Percentiles rank a stretch among this genome's conserved stretches.
Conservation (phyloP, 2,329 filamentous ascomycete species). For the Hymenoscyphus linearis region DNA sequence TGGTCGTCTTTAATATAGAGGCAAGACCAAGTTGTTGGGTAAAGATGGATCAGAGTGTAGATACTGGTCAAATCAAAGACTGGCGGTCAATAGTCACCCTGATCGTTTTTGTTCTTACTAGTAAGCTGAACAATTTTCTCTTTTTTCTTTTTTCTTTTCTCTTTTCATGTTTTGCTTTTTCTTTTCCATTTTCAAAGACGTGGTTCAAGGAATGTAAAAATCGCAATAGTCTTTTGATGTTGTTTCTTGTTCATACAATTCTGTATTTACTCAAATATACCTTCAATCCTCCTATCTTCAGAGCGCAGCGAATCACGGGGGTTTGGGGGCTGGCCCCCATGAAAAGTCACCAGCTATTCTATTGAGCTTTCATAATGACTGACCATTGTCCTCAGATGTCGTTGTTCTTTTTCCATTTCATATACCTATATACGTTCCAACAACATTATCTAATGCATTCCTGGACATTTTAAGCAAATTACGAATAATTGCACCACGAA, state of each 20-base stretch:
- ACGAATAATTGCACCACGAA: slow-evolving; percentile 48
- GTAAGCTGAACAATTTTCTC: slow-evolving; percentile 41
- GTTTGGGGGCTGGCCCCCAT: not conserved
- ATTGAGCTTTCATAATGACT: not conserved
- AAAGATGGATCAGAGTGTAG: slow-evolving; percentile 22
- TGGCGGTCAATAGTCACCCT: slow-evolving; percentile 69
- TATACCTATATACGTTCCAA: slow-evolving; percentile 56
- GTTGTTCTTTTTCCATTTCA: slow-evolving; percentile 65
- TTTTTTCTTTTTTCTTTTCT: not conserved
- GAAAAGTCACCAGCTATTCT: not conserved
- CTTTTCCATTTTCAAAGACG: not conserved
- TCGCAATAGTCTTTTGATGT: not conserved
- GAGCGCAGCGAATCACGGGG: not conserved
- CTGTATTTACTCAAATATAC: not conserved
- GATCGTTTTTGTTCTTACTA: slow-evolving; percentile 63
- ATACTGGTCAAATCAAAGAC: slow-evolving; percentile 45
- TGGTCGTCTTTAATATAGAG: not conserved
- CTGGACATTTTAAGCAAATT: slow-evolving; percentile 39
- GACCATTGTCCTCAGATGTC: slow-evolving; percentile 45
- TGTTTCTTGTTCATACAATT: not conserved
- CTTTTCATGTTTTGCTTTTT: not conserved
- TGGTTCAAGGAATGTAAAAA: not conserved
- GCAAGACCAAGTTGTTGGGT: not conserved
- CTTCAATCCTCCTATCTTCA: not conserved
- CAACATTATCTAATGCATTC: slow-evolving; percentile 40